Base-by-base conservation (phyloP, 169 alveolate species). In the Cryptosporidium tyzzeri region DNA sequence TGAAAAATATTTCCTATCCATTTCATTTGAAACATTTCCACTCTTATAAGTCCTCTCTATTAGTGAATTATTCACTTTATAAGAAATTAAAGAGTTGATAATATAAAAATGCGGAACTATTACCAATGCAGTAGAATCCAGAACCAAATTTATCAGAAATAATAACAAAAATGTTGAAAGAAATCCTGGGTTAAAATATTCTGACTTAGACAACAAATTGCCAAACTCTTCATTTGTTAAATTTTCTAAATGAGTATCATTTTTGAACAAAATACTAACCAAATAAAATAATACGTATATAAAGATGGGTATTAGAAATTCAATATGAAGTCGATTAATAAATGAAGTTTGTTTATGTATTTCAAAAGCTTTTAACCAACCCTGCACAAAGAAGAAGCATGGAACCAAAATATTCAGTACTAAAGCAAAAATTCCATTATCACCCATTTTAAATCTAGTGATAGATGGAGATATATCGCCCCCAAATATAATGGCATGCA, bases 321-420 rank as follows among this genome's bases (percentile, higher is more conserved):
- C 85, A n/a, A 71, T 1, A 39, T 71, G 85, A 31, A 71, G 85
- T 8, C 85, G 39, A 33, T 26, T 21, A 23, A 71, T 18, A 12
- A 71, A 44, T 23, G 69, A 39, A 33, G 44, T 51, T 14, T 16
- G 31, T 1, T 35, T 50, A 50, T 71, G 85, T 50, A 71, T 5
- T 10, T 71, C 85, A 8, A 71, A 21, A 29, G 85, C 61, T 3
- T 71, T 71, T 45, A 71, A 55, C 85, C 85, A 71, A 9, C 85
- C 85, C 10, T 71, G 85, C 6, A 71, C 69, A 71, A 71, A 71
- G 69, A 71, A 71, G 12, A 71, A 0, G 29, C 69, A 50, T 26
- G 85, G 85, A 50, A 71, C 18, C 21, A 71, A 50, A 29, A 35
- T 44, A 16, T 71, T 71, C 21, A 51, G 6, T 45, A 26, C 16